Percentiles rank a stretch among this genome's conserved stretches.
These are phyloP conservation scores for Boletus huronensis DNA, from an alignment of 768 basidiomycete genomes.

Conservation along the genomic window DNA sequence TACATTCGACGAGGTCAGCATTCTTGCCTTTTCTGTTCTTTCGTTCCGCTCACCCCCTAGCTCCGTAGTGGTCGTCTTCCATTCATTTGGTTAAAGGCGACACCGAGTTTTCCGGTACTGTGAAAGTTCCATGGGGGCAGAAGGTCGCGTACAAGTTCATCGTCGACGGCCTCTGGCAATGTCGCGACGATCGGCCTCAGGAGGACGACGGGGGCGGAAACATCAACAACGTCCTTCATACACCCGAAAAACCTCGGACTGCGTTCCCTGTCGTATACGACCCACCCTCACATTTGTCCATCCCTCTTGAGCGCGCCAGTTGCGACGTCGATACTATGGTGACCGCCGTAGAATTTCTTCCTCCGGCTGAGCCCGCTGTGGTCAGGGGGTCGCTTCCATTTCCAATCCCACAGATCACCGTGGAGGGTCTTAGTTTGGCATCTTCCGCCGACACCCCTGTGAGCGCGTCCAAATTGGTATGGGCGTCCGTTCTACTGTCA, in stretches of 20 bases:
- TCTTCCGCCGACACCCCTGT: constrained; percentile 35
- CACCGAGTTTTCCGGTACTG: constrained; percentile 52
- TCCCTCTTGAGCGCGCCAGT: constrained; percentile 4
- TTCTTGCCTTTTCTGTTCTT: not conserved
- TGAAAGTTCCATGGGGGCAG: constrained; percentile 56
- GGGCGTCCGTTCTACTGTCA: not conserved
- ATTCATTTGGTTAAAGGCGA: constrained; percentile 50
- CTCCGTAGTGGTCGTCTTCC: constrained; percentile 56
- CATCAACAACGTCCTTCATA: constrained; percentile 62
- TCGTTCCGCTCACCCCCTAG: constrained; percentile 1
- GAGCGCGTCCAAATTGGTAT: constrained; percentile 19
- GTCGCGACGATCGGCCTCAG: constrained; percentile 50
- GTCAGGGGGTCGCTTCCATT: constrained; percentile 10
- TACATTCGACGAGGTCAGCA: constrained; percentile 69
- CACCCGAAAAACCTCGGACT: constrained; percentile 44
- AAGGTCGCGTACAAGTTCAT: constrained; percentile 75
- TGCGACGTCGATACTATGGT: constrained; percentile 24
- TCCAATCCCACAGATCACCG: constrained; percentile 19
- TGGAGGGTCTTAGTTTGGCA: constrained; percentile 11
- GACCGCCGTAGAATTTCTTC: constrained; percentile 24
- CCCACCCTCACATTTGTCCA: constrained; percentile 13
- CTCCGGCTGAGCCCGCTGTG: constrained; percentile 7
- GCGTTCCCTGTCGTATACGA: not conserved
- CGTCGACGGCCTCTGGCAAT: constrained; percentile 69
- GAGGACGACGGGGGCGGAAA: constrained; percentile 63